Percentiles rank a stretch among this genome's conserved stretches.
These are phyloP conservation scores for Rauvolfia tetraphylla DNA, from an alignment of 257 asterid species.

Conservation along the genomic window DNA sequence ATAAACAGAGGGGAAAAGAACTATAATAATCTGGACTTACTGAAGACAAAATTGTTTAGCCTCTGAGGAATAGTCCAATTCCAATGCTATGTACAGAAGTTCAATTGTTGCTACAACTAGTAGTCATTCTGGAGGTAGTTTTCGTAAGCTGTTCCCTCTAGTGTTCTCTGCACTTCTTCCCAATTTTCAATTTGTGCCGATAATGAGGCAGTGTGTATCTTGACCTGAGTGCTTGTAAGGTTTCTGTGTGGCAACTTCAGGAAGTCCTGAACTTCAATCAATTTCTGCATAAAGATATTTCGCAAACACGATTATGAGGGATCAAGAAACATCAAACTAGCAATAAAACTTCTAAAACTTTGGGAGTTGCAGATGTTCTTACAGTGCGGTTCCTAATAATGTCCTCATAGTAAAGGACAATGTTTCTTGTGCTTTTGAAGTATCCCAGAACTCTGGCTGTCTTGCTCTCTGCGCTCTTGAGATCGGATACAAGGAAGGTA, in stretches of 20 bases:
- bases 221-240: constrained; percentile 67
- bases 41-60: background rate
- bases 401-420: constrained; percentile 74
- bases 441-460: constrained; percentile 46
- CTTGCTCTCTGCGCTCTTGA: constrained; percentile 37
- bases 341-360: background rate
- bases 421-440: constrained; percentile 62
- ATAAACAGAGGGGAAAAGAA: background rate
- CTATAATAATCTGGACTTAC: background rate
- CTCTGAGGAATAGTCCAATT: background rate
- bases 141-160: constrained; percentile 58
- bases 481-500: constrained; percentile 38
- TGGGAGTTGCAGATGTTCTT: constrained; percentile 7
- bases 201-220: constrained; percentile 65
- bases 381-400: constrained; percentile 54
- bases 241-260: constrained; percentile 57
- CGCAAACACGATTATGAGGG: background rate
- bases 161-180: constrained; percentile 41
- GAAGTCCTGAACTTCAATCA: constrained; percentile 65
- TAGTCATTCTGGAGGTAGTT: constrained; percentile 34
- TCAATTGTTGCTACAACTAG: constrained; percentile 6
- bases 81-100: background rate
- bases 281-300: constrained; percentile 43
- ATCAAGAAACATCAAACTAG: background rate
- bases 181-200: constrained; percentile 51